These are phyloP conservation scores for Gremmenia infestans DNA, from an alignment of 2,329 filamentous ascomycete genomes.

Conservation along the genomic window DNA sequence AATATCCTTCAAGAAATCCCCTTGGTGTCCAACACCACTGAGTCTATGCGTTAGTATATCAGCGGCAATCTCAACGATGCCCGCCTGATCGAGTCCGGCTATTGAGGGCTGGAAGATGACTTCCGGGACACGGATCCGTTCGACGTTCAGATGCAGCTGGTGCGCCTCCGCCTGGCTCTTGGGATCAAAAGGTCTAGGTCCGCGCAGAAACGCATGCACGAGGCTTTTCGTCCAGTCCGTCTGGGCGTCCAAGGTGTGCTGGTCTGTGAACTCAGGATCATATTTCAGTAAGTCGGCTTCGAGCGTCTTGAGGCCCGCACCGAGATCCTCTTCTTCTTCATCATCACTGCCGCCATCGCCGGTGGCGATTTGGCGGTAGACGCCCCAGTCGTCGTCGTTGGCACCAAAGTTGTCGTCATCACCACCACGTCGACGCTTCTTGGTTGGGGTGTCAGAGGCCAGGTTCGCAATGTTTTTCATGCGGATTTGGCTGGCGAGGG, in stretches of 20 bases:
- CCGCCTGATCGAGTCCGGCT: slow-evolving; percentile 87
- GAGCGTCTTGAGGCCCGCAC: slow-evolving; percentile 65
- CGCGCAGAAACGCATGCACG: slow-evolving; percentile 83
- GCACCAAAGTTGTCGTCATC: slow-evolving; percentile 97
- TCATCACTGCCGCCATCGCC: slow-evolving; percentile 72
- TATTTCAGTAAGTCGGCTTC: slow-evolving; percentile 82
- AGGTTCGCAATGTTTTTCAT: slow-evolving; percentile 99
- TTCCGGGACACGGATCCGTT: slow-evolving; percentile 90
- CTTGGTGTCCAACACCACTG: slow-evolving; percentile 48
- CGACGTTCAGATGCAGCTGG: slow-evolving; percentile 93
- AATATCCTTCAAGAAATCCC: slow-evolving; percentile 74
- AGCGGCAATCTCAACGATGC: slow-evolving; percentile 84
- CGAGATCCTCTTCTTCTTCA: slow-evolving; percentile 86
- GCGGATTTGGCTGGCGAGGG: slow-evolving; percentile 88
- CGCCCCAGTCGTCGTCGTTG: slow-evolving; percentile 96
- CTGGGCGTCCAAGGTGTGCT: slow-evolving; percentile 87
- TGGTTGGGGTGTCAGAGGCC: slow-evolving; percentile 78
- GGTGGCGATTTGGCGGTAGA: slow-evolving; percentile 88
- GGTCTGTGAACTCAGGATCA: slow-evolving; percentile 85
- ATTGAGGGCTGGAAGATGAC: slow-evolving; percentile 90
- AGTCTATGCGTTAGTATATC: slow-evolving; percentile 86
- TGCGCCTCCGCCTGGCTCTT: slow-evolving; percentile 75
- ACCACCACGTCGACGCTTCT: slow-evolving; percentile 78
- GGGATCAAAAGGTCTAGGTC: slow-evolving; percentile 78
- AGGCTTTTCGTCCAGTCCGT: slow-evolving; percentile 92